Percentiles rank a stretch among this genome's conserved stretches.
These are phyloP conservation scores for Aspergillus sp. DNA, from an alignment of 2,329 filamentous ascomycete genomes.

Conservation along the genomic window DNA sequence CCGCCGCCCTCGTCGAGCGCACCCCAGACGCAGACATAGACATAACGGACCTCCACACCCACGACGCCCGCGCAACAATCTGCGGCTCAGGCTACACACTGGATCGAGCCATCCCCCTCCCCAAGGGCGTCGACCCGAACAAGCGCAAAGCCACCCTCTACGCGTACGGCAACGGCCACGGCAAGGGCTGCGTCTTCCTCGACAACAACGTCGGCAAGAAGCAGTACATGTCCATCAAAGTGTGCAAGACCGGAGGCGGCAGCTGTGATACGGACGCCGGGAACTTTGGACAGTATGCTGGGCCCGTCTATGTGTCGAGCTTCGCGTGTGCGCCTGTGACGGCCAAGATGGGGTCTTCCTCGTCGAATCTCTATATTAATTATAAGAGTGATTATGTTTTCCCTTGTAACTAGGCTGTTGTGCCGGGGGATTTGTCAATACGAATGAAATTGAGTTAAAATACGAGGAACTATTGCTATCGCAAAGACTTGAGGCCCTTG, in stretches of 20 bases:
- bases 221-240: conserved; percentile 11
- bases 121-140: conserved; percentile 11
- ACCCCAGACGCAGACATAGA: not conserved
- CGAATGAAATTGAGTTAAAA: no score
- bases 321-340: conserved; percentile 10
- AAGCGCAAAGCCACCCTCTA: conserved; percentile 8
- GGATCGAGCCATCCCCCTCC: conserved; percentile 7
- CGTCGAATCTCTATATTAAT: conserved; percentile 3
- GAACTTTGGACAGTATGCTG: conserved; percentile 14
- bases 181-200: conserved; percentile 10
- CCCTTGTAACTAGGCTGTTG: not conserved
- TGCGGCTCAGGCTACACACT: conserved; percentile 15
- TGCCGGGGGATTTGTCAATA: no score
- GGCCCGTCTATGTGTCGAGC: conserved; percentile 9
- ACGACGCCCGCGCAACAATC: conserved; percentile 12
- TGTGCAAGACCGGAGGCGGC: not conserved
- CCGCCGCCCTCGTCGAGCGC: not conserved
- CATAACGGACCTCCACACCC: not conserved
- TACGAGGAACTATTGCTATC: no score
- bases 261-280: conserved; percentile 11
- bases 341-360: conserved; percentile 9
- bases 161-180: not conserved
- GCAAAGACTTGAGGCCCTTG: no score
- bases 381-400: conserved; percentile 5
- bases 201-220: conserved; percentile 13